These are phyloP conservation scores for Vigna radiata DNA, from an alignment of 306 rosid species.

Conservation along the genomic window DNA sequence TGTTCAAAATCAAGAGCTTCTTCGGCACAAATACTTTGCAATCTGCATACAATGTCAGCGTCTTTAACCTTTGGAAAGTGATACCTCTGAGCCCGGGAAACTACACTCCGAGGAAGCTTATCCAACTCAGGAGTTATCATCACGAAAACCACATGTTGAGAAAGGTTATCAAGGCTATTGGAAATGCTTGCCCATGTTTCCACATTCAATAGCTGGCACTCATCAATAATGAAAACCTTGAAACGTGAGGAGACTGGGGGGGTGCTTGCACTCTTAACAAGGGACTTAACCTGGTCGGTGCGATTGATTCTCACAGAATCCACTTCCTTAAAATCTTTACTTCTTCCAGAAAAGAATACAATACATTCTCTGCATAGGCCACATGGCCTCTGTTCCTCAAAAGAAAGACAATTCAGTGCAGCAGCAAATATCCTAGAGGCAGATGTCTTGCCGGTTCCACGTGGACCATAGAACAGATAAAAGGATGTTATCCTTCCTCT, in stretches of 20 bases:
- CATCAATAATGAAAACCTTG: slow-evolving; percentile 86
- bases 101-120: slow-evolving; percentile 70
- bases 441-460: slow-evolving; percentile 91
- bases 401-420: slow-evolving; percentile 77
- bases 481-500: slow-evolving; percentile 71
- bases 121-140: slow-evolving; percentile 83
- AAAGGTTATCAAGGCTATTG: slow-evolving; percentile 64
- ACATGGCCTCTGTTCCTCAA: slow-evolving; percentile 69
- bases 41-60: slow-evolving; percentile 64
- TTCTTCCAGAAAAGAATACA: slow-evolving; percentile 72
- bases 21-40: slow-evolving; percentile 64
- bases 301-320: slow-evolving; percentile 77
- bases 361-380: slow-evolving; percentile 76
- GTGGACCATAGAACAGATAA: slow-evolving; percentile 85
- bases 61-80: slow-evolving; percentile 80
- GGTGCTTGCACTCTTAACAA: slow-evolving; percentile 62
- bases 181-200: slow-evolving; percentile 76
- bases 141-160: slow-evolving; percentile 72
- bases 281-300: slow-evolving; percentile 66
- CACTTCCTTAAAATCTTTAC: slow-evolving; percentile 75
- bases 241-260: slow-evolving; percentile 72
- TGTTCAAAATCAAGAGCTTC: slow-evolving; percentile 77
- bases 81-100: slow-evolving; percentile 74
- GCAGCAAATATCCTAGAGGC: slow-evolving; percentile 85
- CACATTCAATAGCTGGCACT: slow-evolving; percentile 72